These are phyloP conservation scores for Phytophthora macrochlamydospora DNA, from an alignment of 352 stramenopile genomes.

Conservation along the genomic window DNA sequence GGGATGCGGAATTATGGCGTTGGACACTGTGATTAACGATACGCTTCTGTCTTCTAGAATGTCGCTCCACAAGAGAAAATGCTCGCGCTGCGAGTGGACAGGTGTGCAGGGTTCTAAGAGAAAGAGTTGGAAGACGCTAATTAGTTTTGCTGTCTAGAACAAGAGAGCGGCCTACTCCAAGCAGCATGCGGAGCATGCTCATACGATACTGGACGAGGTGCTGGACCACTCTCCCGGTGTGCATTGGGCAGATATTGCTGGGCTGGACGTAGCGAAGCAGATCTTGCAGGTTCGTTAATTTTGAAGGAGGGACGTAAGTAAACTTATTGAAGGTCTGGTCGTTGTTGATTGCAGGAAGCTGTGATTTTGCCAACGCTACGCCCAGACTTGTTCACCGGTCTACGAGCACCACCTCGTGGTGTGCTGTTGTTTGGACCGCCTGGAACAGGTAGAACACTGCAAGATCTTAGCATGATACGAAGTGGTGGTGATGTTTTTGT, in stretches of 20 bases:
- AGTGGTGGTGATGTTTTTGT: not conserved
- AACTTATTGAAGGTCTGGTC: not conserved
- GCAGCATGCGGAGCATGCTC: constrained; percentile 61
- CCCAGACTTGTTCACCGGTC: constrained; percentile 83
- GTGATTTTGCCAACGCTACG: constrained; percentile 85
- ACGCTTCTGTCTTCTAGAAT: constrained; percentile 13
- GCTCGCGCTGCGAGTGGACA: constrained; percentile 9
- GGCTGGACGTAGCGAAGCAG: constrained; percentile 84
- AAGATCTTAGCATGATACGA: not conserved
- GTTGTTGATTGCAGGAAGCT: constrained; percentile 59
- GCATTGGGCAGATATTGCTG: constrained; percentile 84
- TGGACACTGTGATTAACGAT: not conserved
- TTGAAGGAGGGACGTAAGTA: not conserved
- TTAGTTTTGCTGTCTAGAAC: constrained; percentile 8
- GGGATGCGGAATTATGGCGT: too few relatives aligned
- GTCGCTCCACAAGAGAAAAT: constrained; percentile 1
- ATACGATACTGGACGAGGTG: constrained; percentile 86
- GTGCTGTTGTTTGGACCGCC: constrained; percentile 85
- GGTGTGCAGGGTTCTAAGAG: constrained; percentile 8
- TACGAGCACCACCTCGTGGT: constrained; percentile 68
- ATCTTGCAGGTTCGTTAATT: constrained; percentile 72
- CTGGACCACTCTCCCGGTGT: constrained; percentile 81
- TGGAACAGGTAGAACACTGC: constrained; percentile 57
- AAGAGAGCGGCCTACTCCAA: constrained; percentile 50
- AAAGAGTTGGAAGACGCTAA: not conserved